Conservation (phyloP, 2,329 filamentous ascomycete species). For the Fusarium chlamydosporum region DNA sequence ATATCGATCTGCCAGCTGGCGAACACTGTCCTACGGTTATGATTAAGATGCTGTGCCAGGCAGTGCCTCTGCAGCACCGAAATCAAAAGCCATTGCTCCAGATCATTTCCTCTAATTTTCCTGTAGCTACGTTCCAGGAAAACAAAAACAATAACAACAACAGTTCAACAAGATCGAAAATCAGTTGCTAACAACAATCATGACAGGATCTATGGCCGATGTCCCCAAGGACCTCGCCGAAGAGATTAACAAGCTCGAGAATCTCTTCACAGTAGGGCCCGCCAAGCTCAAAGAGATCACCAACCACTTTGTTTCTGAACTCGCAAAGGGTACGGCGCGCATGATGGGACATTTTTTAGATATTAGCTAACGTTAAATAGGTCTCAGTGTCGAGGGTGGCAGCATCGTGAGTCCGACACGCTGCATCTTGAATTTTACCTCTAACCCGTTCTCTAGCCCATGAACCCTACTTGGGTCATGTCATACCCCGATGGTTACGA, state of each 20-base stretch:
- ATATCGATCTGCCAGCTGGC: slow-evolving; percentile 21
- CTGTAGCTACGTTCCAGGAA: neutral
- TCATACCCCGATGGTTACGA: slow-evolving; percentile 88
- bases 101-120: neutral
- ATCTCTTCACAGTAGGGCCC: slow-evolving; percentile 82
- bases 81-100: slow-evolving; percentile 14
- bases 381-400: slow-evolving; percentile 87
- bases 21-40: slow-evolving; percentile 33
- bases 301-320: slow-evolving; percentile 88
- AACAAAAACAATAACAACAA: neutral
- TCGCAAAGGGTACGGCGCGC: slow-evolving; percentile 77
- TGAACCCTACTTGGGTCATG: slow-evolving; percentile 99
- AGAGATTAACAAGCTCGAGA: slow-evolving; percentile 87
- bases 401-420: slow-evolving; percentile 80
- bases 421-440: neutral
- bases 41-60: slow-evolving; percentile 12
- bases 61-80: slow-evolving; percentile 18
- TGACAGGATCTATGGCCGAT: slow-evolving; percentile 87
- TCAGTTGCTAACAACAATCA: slow-evolving; percentile 36
- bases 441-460: slow-evolving; percentile 73
- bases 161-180: neutral
- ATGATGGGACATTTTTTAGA: neutral
- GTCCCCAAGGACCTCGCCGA: slow-evolving; percentile 84
- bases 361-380: slow-evolving; percentile 59
- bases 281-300: slow-evolving; percentile 91